These are phyloP conservation scores for Coriolopsis trogii DNA, from an alignment of 1,284 basidiomycete genomes.

Conservation along the genomic window DNA sequence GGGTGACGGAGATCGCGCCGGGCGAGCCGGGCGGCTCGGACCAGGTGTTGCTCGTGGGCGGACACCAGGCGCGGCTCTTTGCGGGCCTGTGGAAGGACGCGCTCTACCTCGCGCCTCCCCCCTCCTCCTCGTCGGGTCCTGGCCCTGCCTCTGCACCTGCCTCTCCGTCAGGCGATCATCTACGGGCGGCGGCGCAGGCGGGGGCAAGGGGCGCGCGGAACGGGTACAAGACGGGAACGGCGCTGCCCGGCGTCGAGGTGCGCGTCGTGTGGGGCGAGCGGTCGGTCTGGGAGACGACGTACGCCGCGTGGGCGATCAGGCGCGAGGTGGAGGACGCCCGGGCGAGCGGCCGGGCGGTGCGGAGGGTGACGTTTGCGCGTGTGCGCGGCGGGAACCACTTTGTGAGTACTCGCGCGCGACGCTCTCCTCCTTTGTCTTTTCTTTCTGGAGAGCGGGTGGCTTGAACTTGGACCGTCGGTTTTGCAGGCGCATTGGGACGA, in stretches of 20 bases:
- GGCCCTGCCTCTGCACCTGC: too few species aligned
- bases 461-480: not conserved
- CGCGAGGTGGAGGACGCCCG: conserved; percentile 6
- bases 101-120: conserved; percentile 1
- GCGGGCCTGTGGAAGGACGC: not conserved
- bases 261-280: conserved; percentile 11
- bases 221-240: not conserved
- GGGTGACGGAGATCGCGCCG: not conserved
- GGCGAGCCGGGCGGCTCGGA: conserved; percentile 10
- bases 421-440: too few species aligned
- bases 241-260: conserved; percentile 3
- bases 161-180: too few species aligned
- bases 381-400: conserved; percentile 11
- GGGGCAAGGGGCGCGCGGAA: not conserved
- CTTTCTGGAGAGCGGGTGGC: too few species aligned
- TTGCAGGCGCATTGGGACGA: conserved; percentile 1
- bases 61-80: conserved; percentile 1
- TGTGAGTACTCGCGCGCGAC: conserved; percentile 4
- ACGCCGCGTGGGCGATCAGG: conserved; percentile 1
- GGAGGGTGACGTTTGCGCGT: not conserved
- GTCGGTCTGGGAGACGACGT: conserved; percentile 6
- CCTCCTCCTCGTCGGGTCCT: too few species aligned
- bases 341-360: not conserved
- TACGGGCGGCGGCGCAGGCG: too few species aligned
- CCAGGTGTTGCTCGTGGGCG: conserved; percentile 4